Evolutionary conservation across 2,329 filamentous ascomycete species (phyloP), one percentile per base, ranked within the genome.

Genomic region (Penicillium crustosum): DNA sequence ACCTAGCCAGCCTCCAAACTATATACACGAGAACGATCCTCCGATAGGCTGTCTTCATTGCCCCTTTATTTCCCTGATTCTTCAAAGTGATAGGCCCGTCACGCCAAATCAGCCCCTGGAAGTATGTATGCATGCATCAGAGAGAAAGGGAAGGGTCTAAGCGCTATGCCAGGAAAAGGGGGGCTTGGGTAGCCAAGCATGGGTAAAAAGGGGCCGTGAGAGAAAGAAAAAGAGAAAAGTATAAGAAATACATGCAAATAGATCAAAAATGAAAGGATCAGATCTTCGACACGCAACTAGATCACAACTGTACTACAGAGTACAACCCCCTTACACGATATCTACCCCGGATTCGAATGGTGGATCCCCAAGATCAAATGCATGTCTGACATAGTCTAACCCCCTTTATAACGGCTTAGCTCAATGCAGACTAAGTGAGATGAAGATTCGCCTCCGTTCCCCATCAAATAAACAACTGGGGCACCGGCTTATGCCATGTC

Each of bases 271-370:
- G 12, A 15, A 33, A 42, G 36, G n/a, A n/a, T n/a, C 38, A 43
- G 27, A 51, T 42, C 36, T 50, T 42, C 35, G 15, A 33, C 6
- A 33, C 13, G 19, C 13, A 29, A 21, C 12, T 2, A 31, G 9
- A 7, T 43, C n/a, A 31, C 2, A 36, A 36, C 12, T 17, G 9
- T 6, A 36, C 15, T 27, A 38, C 7, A 17, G 47, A 36, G 33
- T 25, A 25, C 15, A 27, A 19, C 45, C 39, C 42, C 23, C 42
- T 36, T 51, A 49, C 44, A 53, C 49, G 33, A 53, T 23, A 53
- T 56, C 58, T 59, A 59, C 60, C 60, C 60, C 60, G 39, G 58
- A 57, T 59, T 59, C 17, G 19, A 47, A 33, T 23, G 43, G 39
- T 49, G 44, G 45, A 38, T 52, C 47, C 48, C 41, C 27, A 19